Evolutionary conservation across 2,329 filamentous ascomycete genomes (phyloP).

Genomic region (Pseudophaeomoniella oleicola): DNA sequence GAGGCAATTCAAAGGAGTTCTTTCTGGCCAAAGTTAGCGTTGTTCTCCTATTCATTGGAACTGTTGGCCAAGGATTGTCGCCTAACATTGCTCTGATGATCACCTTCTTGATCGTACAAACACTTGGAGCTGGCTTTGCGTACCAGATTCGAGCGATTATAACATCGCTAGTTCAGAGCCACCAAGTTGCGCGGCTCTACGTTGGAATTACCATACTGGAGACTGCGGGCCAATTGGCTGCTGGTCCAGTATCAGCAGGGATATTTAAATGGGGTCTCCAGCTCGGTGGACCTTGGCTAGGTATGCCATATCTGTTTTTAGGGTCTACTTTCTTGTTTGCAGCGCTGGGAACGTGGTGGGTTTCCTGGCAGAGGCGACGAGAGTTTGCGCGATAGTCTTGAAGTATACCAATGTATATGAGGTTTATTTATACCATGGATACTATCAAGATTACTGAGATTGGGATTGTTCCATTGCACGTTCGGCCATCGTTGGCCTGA

Average conservation of each 20-base stretch:
- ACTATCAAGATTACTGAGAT: constrained; percentile 2
- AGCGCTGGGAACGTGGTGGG: constrained; percentile 1
- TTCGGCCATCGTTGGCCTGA: no score
- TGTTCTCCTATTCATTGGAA: constrained; percentile 26
- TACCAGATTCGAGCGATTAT: constrained; percentile 32
- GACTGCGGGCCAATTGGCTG: constrained; percentile 30
- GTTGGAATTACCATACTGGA: constrained; percentile 35
- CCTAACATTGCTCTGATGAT: constrained; percentile 27
- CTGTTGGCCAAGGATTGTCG: constrained; percentile 31
- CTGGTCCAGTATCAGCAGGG: constrained; percentile 29
- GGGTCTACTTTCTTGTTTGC: background rate
- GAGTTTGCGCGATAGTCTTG: background rate
- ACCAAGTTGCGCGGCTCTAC: constrained; percentile 34
- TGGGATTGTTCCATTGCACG: no score
- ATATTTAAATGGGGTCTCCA: constrained; percentile 32
- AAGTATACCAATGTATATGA: background rate
- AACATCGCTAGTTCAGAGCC: constrained; percentile 31
- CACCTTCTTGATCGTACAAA: constrained; percentile 30
- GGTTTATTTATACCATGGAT: constrained; percentile 2
- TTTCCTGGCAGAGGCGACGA: background rate
- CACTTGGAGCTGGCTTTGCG: constrained; percentile 32
- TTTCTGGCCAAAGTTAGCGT: constrained; percentile 31
- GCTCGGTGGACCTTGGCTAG: constrained; percentile 31
- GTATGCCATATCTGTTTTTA: constrained; percentile 30
- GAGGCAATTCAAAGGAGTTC: constrained; percentile 28